phyloP scores from a whole-genome alignment of 2,329 filamentous ascomycete species.

The Hypocrella siamensis region DNA sequence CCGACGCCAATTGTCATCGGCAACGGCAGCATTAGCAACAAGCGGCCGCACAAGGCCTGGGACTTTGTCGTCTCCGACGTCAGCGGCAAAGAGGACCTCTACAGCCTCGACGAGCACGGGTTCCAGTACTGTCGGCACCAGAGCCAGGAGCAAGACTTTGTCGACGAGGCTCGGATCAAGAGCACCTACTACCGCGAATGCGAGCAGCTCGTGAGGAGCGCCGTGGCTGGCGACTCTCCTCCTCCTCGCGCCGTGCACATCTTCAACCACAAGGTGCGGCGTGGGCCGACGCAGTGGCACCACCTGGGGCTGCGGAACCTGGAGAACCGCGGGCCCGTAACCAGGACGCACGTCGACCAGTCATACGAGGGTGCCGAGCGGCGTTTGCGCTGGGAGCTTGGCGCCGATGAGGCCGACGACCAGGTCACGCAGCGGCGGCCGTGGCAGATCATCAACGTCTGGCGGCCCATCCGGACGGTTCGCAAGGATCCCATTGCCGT shows the following conservation, averaged over 20 bases:
- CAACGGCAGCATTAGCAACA: slow-evolving; percentile 11
- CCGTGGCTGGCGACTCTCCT: slow-evolving; percentile 35
- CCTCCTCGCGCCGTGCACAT: slow-evolving; percentile 45
- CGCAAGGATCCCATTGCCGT: slow-evolving; percentile 34
- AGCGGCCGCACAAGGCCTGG: slow-evolving; percentile 22
- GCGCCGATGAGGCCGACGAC: slow-evolving; percentile 23
- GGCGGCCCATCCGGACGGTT: slow-evolving; percentile 21
- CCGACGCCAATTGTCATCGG: slow-evolving; percentile 19
- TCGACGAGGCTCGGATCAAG: slow-evolving; percentile 43
- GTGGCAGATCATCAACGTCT: slow-evolving; percentile 38
- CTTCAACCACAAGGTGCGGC: slow-evolving; percentile 60
- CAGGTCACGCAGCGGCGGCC: slow-evolving; percentile 19
- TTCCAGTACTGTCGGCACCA: slow-evolving; percentile 21
- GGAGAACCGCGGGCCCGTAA: slow-evolving; percentile 31
- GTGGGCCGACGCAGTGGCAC: slow-evolving; percentile 38
- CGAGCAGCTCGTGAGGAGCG: slow-evolving; percentile 45
- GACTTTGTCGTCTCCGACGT: slow-evolving; percentile 24
- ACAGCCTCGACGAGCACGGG: slow-evolving; percentile 23
- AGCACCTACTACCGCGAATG: slow-evolving; percentile 57
- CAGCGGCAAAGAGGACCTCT: slow-evolving; percentile 21
- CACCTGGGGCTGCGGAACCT: slow-evolving; percentile 48
- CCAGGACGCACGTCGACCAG: slow-evolving; percentile 34
- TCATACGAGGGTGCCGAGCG: slow-evolving; percentile 25
- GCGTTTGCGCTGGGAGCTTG: slow-evolving; percentile 22
- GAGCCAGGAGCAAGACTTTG: slow-evolving; percentile 17